These are phyloP conservation scores for Hyaloscypha hepaticicola DNA, from an alignment of 495 filamentous ascomycete genomes.

Conservation along the genomic window DNA sequence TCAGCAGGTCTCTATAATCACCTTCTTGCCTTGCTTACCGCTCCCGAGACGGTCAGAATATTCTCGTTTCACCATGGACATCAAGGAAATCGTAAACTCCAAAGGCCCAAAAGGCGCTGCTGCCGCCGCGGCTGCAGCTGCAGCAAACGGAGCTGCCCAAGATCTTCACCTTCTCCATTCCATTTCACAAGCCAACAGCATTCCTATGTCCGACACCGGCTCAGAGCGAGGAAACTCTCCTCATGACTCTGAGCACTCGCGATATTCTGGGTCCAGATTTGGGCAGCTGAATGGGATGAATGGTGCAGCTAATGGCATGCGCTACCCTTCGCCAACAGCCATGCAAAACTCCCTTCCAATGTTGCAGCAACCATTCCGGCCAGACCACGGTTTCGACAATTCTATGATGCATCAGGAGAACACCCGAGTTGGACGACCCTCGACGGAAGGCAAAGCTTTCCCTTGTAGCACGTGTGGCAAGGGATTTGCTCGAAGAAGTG, in stretches of 20 bases:
- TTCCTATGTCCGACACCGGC: constrained; percentile 51
- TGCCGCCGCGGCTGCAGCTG: constrained; percentile 40
- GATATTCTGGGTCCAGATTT: constrained; percentile 49
- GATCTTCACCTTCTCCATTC: constrained; percentile 56
- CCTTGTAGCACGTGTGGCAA: constrained; percentile 90
- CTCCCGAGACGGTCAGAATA: not conserved
- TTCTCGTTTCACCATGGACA: constrained; percentile 55
- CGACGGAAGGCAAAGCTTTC: constrained; percentile 64
- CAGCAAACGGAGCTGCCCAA: constrained; percentile 25
- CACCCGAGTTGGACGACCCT: constrained; percentile 20
- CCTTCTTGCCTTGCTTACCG: not conserved
- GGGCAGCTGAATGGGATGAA: constrained; percentile 36
- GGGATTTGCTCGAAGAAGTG: constrained; percentile 90
- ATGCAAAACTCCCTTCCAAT: constrained; percentile 58
- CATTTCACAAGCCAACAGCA: constrained; percentile 49
- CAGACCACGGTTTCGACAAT: constrained; percentile 37
- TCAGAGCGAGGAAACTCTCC: constrained; percentile 70
- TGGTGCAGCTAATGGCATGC: constrained; percentile 47
- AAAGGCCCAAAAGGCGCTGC: constrained; percentile 58
- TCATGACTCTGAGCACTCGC: constrained; percentile 64
- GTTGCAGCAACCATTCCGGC: constrained; percentile 50
- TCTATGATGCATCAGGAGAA: constrained; percentile 32
- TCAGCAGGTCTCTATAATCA: constrained; percentile 26
- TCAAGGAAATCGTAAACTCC: constrained; percentile 66
- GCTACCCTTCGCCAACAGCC: constrained; percentile 54